Evolutionary conservation across 129 eudicot genomes (phyloP), one percentile per base, ranked within the genome.

Genomic region (Escallonia herrerae): DNA sequence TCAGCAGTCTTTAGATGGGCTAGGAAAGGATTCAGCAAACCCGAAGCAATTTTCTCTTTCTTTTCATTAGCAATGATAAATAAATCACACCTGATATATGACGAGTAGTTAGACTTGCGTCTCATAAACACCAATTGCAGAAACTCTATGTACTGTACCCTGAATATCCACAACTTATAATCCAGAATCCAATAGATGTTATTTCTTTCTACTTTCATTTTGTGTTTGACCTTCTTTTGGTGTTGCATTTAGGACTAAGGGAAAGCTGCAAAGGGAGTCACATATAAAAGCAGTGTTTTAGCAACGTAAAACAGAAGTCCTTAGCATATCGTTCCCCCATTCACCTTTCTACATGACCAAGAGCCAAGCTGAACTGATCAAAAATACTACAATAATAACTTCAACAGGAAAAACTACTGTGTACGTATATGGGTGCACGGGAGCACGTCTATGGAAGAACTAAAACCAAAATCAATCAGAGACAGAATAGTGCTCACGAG

Each of bases 1-100:
- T 83, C 89, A 66, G 96, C 98, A 50, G 82, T 68, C 81, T 88
- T 87, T 55, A 91, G 79, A 75, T 91, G 98, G 14, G 95, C 87
- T 57, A 91, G 84, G 62, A 91, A 91, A 65, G 95, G 95, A 68
- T 75, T 84, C 64, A 91, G 73, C 80, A 91, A 73, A 67, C 98
- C 98, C 11, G 98, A 85, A 43, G 95, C 96, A 48, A 87, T 67
- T 77, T 83, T 91, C 85, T 91, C 96, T 75, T 82, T 78, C 69
- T 85, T 88, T 48, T 77, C 98, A 85, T 85, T 85, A 39, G 98
- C 89, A 48, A 78, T 71, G 58, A 91, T 83, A 72, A 81, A 82
- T 69, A 91, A 82, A 70, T 87, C 98, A 60, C 86, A 91, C 96
- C 98, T 91, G 87, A 70, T 10, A 77, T 56, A 42, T 45, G 9